phyloP scores from a whole-genome alignment of 225 moss, liverwort and hornwort genomes.

The Physcomitrellopsis africana region DNA sequence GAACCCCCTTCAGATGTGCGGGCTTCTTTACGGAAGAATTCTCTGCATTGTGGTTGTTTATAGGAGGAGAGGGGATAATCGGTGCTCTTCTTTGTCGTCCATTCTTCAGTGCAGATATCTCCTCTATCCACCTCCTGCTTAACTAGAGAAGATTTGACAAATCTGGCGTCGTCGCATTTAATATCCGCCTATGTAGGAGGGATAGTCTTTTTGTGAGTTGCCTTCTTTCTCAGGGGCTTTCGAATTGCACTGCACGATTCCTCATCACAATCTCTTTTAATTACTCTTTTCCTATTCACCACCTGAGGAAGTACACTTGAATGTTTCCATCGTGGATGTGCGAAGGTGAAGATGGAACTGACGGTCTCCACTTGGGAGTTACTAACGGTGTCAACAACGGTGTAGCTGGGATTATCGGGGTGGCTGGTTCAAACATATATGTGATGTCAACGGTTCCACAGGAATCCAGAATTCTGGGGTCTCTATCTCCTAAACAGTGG shows the following conservation, averaged over 20 bases:
- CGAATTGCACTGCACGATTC: conserved; percentile 33
- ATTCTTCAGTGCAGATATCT: conserved; percentile 56
- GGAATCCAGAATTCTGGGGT: conserved; percentile 37
- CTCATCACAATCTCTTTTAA: conserved; percentile 42
- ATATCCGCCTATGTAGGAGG: conserved; percentile 39
- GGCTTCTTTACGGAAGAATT: conserved; percentile 39
- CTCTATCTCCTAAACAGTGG: conserved; percentile 24
- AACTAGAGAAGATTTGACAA: conserved; percentile 25
- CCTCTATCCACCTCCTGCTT: conserved; percentile 35
- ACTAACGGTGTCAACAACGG: conserved; percentile 47
- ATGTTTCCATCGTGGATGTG: conserved; percentile 31
- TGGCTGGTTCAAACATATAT: conserved; percentile 47
- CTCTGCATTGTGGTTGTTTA: conserved; percentile 27
- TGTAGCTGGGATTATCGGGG: conserved; percentile 38
- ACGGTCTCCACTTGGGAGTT: conserved; percentile 48
- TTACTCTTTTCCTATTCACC: conserved; percentile 55
- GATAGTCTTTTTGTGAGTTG: conserved; percentile 59
- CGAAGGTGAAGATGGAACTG: conserved; percentile 43
- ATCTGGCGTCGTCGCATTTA: conserved; percentile 37
- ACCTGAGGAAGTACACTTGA: conserved; percentile 33
- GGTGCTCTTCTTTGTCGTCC: conserved; percentile 35
- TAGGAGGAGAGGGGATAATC: conserved; percentile 24
- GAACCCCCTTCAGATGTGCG: conserved; percentile 43
- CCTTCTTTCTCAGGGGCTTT: conserved; percentile 54
- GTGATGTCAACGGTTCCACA: not conserved